Evolutionary conservation across 495 filamentous ascomycete species (phyloP).

Genomic region (Aspergillus baeticus): DNA sequence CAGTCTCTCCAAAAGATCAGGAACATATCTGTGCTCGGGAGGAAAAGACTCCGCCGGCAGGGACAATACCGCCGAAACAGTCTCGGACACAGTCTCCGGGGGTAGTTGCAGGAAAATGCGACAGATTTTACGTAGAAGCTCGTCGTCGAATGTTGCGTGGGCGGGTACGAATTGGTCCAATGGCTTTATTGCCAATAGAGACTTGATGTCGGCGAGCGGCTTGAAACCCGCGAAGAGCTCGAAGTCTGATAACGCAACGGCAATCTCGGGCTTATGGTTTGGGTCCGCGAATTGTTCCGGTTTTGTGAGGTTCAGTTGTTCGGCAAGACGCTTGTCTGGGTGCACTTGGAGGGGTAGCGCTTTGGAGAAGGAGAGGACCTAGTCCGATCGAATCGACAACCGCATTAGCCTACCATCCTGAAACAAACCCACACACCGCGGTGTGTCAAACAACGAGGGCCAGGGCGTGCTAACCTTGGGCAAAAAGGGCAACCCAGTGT

Average conservation of each 20-base stretch:
- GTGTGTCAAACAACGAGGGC: too few relatives aligned
- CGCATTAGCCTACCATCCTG: too few relatives aligned
- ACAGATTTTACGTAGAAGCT: slow-evolving; percentile 59
- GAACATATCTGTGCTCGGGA: slow-evolving; percentile 51
- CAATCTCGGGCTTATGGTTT: slow-evolving; percentile 85
- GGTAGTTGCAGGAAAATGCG: slow-evolving; percentile 54
- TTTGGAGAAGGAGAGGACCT: slow-evolving; percentile 75
- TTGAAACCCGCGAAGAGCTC: slow-evolving; percentile 81
- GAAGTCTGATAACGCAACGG: slow-evolving; percentile 71
- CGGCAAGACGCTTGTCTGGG: slow-evolving; percentile 65
- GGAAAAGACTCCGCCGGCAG: slow-evolving; percentile 52
- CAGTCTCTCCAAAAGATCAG: slow-evolving; percentile 62
- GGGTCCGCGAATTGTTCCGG: slow-evolving; percentile 65
- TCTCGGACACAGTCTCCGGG: slow-evolving; percentile 47
- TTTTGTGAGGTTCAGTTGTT: slow-evolving; percentile 52
- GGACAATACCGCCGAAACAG: slow-evolving; percentile 49
- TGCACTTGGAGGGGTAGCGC: slow-evolving; percentile 82
- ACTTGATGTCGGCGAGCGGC: slow-evolving; percentile 28
- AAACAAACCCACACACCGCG: too few relatives aligned
- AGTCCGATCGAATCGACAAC: too few relatives aligned
- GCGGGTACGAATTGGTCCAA: slow-evolving; percentile 53
- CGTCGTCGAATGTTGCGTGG: slow-evolving; percentile 53
- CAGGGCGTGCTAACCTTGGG: slow-evolving; percentile 54
- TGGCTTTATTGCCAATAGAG: slow-evolving; percentile 53
- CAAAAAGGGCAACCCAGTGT: slow-evolving; percentile 66